Evolutionary conservation across 108 stramenopile species (phyloP).

Genomic region (Pseudonitzschia multiseries): DNA sequence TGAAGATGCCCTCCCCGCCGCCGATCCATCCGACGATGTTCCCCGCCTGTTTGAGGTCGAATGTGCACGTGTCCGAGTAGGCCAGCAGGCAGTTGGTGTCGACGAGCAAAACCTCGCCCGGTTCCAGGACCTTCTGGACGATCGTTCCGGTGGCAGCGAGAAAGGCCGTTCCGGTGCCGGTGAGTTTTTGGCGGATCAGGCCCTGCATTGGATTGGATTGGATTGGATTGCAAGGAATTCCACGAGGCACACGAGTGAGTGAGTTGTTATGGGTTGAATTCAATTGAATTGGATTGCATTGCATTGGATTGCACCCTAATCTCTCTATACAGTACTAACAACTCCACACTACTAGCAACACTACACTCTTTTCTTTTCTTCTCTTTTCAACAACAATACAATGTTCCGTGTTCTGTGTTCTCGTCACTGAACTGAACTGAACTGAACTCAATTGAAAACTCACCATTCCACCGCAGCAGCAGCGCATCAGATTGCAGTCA

Average conservation of each 20-base stretch:
- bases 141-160: constrained; percentile 73
- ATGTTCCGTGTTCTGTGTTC: neutral
- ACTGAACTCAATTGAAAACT: neutral
- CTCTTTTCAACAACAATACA: neutral
- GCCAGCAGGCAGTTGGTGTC: constrained; percentile 74
- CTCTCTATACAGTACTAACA: no score
- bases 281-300: no score
- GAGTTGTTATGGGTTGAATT: neutral
- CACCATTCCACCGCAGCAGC: constrained; percentile 59
- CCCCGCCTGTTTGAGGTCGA: constrained; percentile 61
- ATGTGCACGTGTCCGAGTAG: constrained; percentile 61
- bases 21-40: constrained; percentile 82
- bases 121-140: constrained; percentile 57
- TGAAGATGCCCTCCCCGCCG: constrained; percentile 88
- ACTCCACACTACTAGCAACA: no score
- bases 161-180: constrained; percentile 66
- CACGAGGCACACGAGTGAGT: neutral
- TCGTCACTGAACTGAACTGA: neutral
- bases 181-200: constrained; percentile 47
- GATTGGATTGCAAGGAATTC: neutral
- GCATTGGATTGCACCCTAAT: no score
- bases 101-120: constrained; percentile 71
- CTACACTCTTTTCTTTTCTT: no score
- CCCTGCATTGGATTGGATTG: neutral
- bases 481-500: constrained; percentile 49